Conservation (phyloP, 805 yeast species). For the Lipomyces kockii region DNA sequence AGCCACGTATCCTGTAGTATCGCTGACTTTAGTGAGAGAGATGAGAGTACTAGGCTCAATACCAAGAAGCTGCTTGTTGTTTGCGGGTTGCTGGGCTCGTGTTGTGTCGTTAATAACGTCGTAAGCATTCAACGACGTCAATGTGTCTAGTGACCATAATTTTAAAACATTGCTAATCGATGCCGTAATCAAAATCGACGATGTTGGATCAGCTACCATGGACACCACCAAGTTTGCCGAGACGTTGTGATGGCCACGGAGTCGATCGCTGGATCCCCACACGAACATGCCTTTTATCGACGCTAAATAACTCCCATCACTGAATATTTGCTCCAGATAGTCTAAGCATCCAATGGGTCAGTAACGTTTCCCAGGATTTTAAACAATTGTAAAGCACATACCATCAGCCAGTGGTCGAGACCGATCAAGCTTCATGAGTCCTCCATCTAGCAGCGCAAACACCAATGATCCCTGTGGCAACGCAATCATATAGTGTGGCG, state of each 20-base stretch:
- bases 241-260: conserved; percentile 52
- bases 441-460: conserved; percentile 76
- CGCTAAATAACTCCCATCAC: conserved; percentile 54
- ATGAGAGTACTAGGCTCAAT: conserved; percentile 45
- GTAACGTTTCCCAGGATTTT: conserved; percentile 38
- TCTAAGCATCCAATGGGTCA: conserved; percentile 11
- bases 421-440: conserved; percentile 52
- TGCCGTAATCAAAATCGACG: conserved; percentile 52
- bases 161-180: conserved; percentile 60
- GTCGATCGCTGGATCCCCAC: conserved; percentile 45
- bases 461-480: conserved; percentile 54
- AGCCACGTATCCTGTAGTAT: conserved; percentile 40
- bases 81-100: conserved; percentile 5
- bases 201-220: conserved; percentile 42
- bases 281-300: conserved; percentile 44
- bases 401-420: conserved; percentile 39
- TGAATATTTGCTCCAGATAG: conserved; percentile 50
- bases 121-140: conserved; percentile 42
- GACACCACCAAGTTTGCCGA: conserved; percentile 48
- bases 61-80: conserved; percentile 43
- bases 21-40: conserved; percentile 31
- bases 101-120: conserved; percentile 20
- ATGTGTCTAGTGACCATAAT: conserved; percentile 60
- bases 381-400: conserved; percentile 11
- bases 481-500: conserved; percentile 59